These are phyloP conservation scores for Lepidium campestre DNA, from an alignment of 441 rosid species.

Conservation along the genomic window DNA sequence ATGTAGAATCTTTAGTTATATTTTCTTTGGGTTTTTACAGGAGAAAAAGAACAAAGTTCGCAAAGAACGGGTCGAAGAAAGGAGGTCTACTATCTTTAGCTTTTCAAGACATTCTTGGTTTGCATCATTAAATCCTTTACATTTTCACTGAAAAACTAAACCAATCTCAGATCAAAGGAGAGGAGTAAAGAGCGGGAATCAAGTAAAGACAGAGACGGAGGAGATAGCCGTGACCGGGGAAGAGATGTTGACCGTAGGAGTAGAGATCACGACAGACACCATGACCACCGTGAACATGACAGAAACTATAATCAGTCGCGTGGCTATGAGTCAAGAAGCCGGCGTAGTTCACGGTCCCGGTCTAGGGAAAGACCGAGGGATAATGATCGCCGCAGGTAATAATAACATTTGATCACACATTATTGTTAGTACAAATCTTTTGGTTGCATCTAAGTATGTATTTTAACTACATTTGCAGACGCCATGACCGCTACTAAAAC, in stretches of 20 bases:
- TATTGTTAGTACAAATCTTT: neutral
- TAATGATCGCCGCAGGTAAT: conserved; percentile 91
- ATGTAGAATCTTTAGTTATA: conserved; percentile 17
- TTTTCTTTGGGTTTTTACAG: conserved; percentile 40
- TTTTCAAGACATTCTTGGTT: neutral
- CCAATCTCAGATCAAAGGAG: conserved; percentile 60
- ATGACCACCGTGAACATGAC: conserved; percentile 53
- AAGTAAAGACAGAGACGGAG: conserved; percentile 63
- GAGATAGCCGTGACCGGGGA: conserved; percentile 66
- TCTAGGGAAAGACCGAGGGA: conserved; percentile 82
- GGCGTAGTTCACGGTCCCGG: conserved; percentile 77
- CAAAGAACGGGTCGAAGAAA: conserved; percentile 53
- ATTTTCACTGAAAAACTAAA: neutral
- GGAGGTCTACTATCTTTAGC: conserved; percentile 18
- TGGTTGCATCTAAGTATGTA: neutral
- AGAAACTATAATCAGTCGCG: conserved; percentile 66
- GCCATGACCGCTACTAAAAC: conserved; percentile 30
- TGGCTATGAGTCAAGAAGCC: conserved; percentile 76
- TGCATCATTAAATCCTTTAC: neutral
- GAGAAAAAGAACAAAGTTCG: conserved; percentile 79
- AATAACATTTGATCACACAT: neutral
- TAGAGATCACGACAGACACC: conserved; percentile 69
- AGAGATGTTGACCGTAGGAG: conserved; percentile 79
- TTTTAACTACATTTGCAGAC: conserved; percentile 17
- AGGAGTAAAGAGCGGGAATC: conserved; percentile 61